Evolutionary conservation across 192 early-diverging fungal genomes (phyloP), one percentile per base, ranked within the genome.

Genomic region (Coemansia sp.): DNA sequence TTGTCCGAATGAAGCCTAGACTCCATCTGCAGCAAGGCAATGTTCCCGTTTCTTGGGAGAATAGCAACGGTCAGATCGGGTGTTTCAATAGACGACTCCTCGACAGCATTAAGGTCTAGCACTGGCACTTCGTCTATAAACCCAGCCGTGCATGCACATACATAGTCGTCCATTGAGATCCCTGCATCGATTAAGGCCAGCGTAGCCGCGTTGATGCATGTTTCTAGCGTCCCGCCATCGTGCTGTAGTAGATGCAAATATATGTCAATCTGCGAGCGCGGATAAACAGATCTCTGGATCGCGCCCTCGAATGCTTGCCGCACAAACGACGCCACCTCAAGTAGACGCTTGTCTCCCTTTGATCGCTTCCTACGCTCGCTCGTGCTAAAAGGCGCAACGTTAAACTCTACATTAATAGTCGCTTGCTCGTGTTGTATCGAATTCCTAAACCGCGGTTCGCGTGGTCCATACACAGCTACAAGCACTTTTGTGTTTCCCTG

Each of bases 401-500:
- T 93, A 75, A 96, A 92, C 72, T 94, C 93, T 30, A 98, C 97
- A 60, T 88, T 91, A 31, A 98, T 80, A 16, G 85, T 75, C 2
- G 92, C 90, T 24, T 87, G 84, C 65, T 96, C 90, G 62, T 89
- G 87, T 8, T 84, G 71, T 50, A 81, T 76, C 6, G 78, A 55
- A 1, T 26, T 21, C 52, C 86, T 84, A 23, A 75, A 74, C 22
- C 89, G 84, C 10, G 89, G 56, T 79, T 97, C 94, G 38, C 90
- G 80, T 2, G 97, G 97, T 7, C 97, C 97, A 74, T 94, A 95
- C 7, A 99, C 94, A 16, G 91, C 88, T 0, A 87, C 90, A 18
- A 99, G 81, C 52, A 88, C 87, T 68, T 96, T 94, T 48, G 97
- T 97, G 78, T 99, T 96, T 59, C 97, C 97, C 64, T 93, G 92